Conservation (phyloP, 768 basidiomycete species). For the Clitopilus hobsonii region DNA sequence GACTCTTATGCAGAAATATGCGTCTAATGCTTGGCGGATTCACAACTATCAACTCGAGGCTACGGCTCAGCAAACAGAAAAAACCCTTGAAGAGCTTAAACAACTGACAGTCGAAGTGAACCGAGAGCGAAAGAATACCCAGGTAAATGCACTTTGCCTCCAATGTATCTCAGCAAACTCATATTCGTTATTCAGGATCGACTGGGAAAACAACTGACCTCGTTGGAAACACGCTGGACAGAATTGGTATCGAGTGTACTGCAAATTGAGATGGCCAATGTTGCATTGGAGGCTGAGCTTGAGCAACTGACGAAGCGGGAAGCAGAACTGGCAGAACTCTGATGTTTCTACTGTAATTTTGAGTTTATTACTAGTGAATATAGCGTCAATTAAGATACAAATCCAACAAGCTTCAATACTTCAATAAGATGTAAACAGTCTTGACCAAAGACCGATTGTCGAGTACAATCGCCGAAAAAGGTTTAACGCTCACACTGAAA, state of each 20-base stretch:
- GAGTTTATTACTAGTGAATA: neutral
- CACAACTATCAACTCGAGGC: conserved; percentile 86
- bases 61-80: conserved; percentile 67
- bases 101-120: conserved; percentile 83
- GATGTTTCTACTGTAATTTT: conserved; percentile 7
- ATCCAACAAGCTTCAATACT: no score
- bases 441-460: conserved; percentile 2
- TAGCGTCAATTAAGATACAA: neutral
- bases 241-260: conserved; percentile 86
- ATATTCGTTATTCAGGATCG: conserved; percentile 47
- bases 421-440: neutral
- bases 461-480: neutral
- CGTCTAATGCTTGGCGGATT: conserved; percentile 87
- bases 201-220: conserved; percentile 72
- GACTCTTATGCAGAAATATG: conserved; percentile 79
- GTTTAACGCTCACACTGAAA: conserved; percentile 5
- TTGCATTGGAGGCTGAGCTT: conserved; percentile 81
- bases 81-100: conserved; percentile 70
- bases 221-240: conserved; percentile 87
- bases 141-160: conserved; percentile 40
- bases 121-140: conserved; percentile 80
- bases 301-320: conserved; percentile 53
- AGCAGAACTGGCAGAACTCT: conserved; percentile 51
- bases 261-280: conserved; percentile 94
- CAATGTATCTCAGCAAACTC: conserved; percentile 1